Evolutionary conservation across 768 basidiomycete species (phyloP).

Genomic region (Collybia sp.): DNA sequence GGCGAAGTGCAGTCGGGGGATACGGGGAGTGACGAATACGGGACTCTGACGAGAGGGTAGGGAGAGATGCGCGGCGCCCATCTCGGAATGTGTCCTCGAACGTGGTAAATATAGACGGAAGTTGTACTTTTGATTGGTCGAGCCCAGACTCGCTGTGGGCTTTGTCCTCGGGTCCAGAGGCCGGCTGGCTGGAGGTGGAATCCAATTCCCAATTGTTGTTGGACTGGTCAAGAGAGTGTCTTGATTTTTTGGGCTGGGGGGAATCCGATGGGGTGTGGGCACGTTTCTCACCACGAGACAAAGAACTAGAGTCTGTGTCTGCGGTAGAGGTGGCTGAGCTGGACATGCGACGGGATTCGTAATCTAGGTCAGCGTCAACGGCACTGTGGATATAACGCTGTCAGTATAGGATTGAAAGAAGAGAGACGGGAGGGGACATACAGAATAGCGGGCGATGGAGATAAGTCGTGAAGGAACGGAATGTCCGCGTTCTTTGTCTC

Average conservation of each 20-base stretch:
- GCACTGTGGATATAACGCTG: slow-evolving; percentile 5
- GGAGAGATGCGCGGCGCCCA: slow-evolving; percentile 59
- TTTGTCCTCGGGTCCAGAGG: slow-evolving; percentile 29
- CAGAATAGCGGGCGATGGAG: slow-evolving; percentile 46
- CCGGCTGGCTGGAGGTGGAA: slow-evolving; percentile 15
- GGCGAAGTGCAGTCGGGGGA: slow-evolving; percentile 42
- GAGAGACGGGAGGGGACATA: slow-evolving; percentile 21
- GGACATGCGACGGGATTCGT: slow-evolving; percentile 72
- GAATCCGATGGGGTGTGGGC: slow-evolving; percentile 50
- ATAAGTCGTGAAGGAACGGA: slow-evolving; percentile 40
- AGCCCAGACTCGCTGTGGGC: slow-evolving; percentile 28
- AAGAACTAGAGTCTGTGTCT: slow-evolving; percentile 60
- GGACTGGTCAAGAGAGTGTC: slow-evolving; percentile 26
- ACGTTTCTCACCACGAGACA: slow-evolving; percentile 60
- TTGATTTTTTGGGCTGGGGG: slow-evolving; percentile 47
- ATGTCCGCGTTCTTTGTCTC: slow-evolving; percentile 34
- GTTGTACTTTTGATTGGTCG: slow-evolving; percentile 55
- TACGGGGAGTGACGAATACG: slow-evolving; percentile 56
- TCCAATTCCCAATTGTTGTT: slow-evolving; percentile 22
- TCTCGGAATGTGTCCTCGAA: slow-evolving; percentile 63
- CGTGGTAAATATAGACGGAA: slow-evolving; percentile 70
- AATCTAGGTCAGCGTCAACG: slow-evolving; percentile 42
- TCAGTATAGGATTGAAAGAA: slow-evolving; percentile 1
- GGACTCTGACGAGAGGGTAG: slow-evolving; percentile 50
- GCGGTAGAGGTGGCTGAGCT: slow-evolving; percentile 64